phyloP scores from a whole-genome alignment of 202 grass and related monocot genomes.

The Schoenoplectus triqueter region DNA sequence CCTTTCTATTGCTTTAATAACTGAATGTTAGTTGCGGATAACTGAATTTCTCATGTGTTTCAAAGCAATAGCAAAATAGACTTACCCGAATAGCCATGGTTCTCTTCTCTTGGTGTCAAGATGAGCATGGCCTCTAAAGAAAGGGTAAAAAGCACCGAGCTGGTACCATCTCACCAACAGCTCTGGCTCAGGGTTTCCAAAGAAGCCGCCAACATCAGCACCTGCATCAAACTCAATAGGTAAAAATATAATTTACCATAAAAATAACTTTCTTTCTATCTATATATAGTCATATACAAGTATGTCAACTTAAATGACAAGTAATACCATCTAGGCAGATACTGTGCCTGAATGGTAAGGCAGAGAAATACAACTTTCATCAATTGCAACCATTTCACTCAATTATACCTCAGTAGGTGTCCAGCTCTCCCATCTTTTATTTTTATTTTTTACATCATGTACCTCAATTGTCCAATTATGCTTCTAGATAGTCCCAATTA shows the following conservation, averaged over 20 bases:
- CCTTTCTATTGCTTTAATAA: not conserved
- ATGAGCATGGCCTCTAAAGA: constrained; percentile 93
- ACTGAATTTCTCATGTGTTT: not conserved
- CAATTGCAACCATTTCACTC: constrained; percentile 10
- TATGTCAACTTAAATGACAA: constrained; percentile 8
- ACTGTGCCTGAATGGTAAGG: constrained; percentile 20
- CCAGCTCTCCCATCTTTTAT: not conserved
- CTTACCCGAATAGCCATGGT: constrained; percentile 97
- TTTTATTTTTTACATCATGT: not conserved
- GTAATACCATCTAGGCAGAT: constrained; percentile 17
- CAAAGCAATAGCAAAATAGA: constrained; percentile 28
- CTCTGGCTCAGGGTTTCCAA: constrained; percentile 90
- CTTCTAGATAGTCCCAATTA: not conserved
- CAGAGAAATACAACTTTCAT: not conserved
- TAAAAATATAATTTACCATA: constrained; percentile 36
- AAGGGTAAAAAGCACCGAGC: constrained; percentile 94
- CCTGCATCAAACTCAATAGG: constrained; percentile 53
- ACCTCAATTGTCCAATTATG: constrained; percentile 8
- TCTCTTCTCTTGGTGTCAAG: constrained; percentile 96
- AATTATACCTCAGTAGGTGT: not conserved
- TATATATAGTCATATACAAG: not conserved
- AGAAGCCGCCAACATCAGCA: constrained; percentile 95
- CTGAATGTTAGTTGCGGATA: not conserved
- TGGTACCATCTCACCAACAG: constrained; percentile 96
- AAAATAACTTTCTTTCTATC: constrained; percentile 3